These are phyloP conservation scores for Alternaria brassicae DNA, from an alignment of 2,329 filamentous ascomycete genomes.

Conservation along the genomic window DNA sequence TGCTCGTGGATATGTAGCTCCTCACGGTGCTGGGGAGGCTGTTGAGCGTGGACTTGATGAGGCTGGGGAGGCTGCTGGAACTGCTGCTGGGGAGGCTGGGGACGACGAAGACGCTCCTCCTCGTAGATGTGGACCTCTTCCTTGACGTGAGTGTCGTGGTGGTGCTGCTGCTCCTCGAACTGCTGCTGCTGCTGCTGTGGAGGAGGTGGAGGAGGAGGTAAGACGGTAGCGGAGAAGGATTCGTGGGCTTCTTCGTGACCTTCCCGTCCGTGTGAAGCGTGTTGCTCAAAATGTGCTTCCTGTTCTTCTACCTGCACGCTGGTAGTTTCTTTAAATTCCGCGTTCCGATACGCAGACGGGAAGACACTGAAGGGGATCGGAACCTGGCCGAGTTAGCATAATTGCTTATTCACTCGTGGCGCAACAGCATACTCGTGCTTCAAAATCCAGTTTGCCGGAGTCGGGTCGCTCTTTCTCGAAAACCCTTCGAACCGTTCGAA, in stretches of 20 bases:
- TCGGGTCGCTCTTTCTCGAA: slow-evolving; percentile 76
- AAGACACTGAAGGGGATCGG: slow-evolving; percentile 99
- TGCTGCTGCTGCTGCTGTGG: not conserved
- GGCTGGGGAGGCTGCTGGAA: slow-evolving; percentile 6
- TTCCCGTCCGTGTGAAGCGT: slow-evolving; percentile 90
- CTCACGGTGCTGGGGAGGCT: slow-evolving; percentile 34
- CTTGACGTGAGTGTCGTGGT: slow-evolving; percentile 66
- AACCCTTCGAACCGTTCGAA: slow-evolving; percentile 62
- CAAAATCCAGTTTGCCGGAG: slow-evolving; percentile 99
- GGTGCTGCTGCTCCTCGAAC: slow-evolving; percentile 45
- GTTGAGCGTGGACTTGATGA: slow-evolving; percentile 7
- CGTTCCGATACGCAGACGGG: slow-evolving; percentile 92
- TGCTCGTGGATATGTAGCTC: slow-evolving; percentile 17
- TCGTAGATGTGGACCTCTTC: slow-evolving; percentile 87
- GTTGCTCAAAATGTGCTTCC: slow-evolving; percentile 78
- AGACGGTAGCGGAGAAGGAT: slow-evolving; percentile 59
- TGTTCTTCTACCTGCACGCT: slow-evolving; percentile 88
- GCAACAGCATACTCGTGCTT: slow-evolving; percentile 78
- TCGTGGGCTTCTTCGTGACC: slow-evolving; percentile 82
- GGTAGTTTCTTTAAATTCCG: slow-evolving; percentile 62
- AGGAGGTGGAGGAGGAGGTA: slow-evolving; percentile 17
- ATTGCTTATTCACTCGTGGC: not conserved
- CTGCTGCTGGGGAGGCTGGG: slow-evolving; percentile 55
- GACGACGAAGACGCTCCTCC: slow-evolving; percentile 78
- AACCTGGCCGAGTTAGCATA: slow-evolving; percentile 35